Evolutionary conservation across 768 basidiomycete species (phyloP), one percentile per base, ranked within the genome.

Genomic region (Pisolithus microcarpus): DNA sequence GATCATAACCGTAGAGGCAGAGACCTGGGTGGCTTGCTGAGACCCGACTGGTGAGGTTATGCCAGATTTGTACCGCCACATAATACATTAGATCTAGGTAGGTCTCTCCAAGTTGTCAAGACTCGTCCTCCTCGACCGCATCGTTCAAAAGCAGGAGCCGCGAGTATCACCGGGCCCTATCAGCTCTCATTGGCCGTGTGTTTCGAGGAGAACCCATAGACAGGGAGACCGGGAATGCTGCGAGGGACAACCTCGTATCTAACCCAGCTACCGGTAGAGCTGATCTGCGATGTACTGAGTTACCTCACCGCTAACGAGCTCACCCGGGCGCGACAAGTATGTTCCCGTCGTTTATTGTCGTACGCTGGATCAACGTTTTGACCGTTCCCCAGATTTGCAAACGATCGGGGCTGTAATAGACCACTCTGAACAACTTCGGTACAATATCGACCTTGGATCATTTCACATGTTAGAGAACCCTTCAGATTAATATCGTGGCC

Each of bases 371-470:
- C 30, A 28, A 24, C 15, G 7, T 5, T 26, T n/a, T 50, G 21
- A 43, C 50, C 51, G 4, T 15, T 4, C 37, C 26, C 42, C 57
- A 79, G 78, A 66, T 72, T 36, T 65, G 71, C 46, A 72, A 69
- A 59, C 65, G 43, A 63, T 78, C 43, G 59, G 61, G 28, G 68
- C 58, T 48, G 57, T 74, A 6, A 65, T 80, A 28, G 49, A 50
- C 31, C 58, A 70, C 26, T 78, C 78, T 0, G 77, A 77, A 21
- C 67, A 65, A 24, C 62, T 79, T 9, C 75, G 73, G 56, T 78
- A 76, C 57, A 68, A 61, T n/a, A 70, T 80, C 43, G 76, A 80
- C 50, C 72, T 81, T 3, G 68, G 60, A 21, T 78, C 71, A 55
- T 66, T 70, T 56, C 72, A 72, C 24, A 73, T 79, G 69, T 62